Conservation (phyloP, 2,329 filamentous ascomycete species). For the Colletotrichum sp. region DNA sequence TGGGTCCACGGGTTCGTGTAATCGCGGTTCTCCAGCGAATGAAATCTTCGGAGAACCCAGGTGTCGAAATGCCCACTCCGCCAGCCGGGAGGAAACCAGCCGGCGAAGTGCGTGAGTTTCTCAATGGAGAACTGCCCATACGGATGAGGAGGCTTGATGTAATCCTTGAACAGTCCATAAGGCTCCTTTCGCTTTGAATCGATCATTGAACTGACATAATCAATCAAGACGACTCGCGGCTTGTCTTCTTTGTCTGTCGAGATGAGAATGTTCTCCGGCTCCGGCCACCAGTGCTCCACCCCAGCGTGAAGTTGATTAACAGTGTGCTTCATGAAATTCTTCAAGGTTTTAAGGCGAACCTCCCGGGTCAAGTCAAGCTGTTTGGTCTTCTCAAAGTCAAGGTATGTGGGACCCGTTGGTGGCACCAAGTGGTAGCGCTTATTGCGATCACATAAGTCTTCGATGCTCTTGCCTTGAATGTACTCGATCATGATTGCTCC, state of each 20-base stretch:
- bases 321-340: not conserved
- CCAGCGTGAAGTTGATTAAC: not conserved
- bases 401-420: accelerated
- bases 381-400: not conserved
- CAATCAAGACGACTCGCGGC: not conserved
- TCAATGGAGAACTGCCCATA: not conserved
- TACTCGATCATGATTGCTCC: not conserved
- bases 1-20: not conserved
- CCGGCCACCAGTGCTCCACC: not conserved
- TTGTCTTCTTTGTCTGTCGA: accelerated
- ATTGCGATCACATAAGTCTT: not conserved
- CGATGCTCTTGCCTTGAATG: not conserved
- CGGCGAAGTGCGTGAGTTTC: not conserved
- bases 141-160: accelerated
- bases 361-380: not conserved
- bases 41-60: not conserved
- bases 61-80: accelerated
- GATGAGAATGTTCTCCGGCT: not conserved
- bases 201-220: not conserved
- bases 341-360: accelerated
- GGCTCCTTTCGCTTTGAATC: not conserved
- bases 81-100: not conserved
- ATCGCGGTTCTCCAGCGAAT: not conserved
- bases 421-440: not conserved
- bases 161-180: accelerated